A percentile compares a stretch with the other conserved stretches of the same genome.
Evolutionary conservation across 768 basidiomycete genomes (phyloP).

Genomic region (Boletus rubescentipes): DNA sequence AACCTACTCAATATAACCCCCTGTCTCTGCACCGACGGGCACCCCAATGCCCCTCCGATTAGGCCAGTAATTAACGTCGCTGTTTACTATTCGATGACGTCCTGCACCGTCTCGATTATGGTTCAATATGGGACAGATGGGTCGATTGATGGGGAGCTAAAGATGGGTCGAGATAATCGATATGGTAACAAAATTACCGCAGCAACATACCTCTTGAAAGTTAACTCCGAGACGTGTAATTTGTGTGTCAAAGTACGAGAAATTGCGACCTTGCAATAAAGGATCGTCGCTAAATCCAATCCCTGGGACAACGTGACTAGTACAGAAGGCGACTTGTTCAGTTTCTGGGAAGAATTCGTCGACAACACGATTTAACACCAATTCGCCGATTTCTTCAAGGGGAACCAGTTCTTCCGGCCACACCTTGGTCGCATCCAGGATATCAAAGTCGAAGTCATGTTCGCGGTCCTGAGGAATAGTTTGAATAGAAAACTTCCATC

Average conservation of each 20-base stretch:
- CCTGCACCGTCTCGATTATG: conserved; percentile 61
- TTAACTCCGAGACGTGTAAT: conserved; percentile 78
- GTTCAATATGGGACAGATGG: conserved; percentile 73
- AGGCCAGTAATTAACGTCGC: conserved; percentile 76
- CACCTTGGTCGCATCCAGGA: conserved; percentile 84
- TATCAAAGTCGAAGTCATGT: conserved; percentile 83
- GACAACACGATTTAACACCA: conserved; percentile 61
- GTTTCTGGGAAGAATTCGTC: conserved; percentile 84
- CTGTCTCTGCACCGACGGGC: conserved; percentile 49
- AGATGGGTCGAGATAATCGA: neutral
- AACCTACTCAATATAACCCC: conserved; percentile 59
- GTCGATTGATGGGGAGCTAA: conserved; percentile 80
- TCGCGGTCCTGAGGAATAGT: conserved; percentile 67
- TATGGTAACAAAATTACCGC: neutral
- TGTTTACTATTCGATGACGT: conserved; percentile 57
- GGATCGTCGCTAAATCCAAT: conserved; percentile 78
- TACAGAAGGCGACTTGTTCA: conserved; percentile 91
- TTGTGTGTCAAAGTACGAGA: conserved; percentile 87
- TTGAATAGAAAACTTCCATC: conserved; percentile 73
- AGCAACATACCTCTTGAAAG: conserved; percentile 57
- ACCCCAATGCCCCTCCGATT: conserved; percentile 58
- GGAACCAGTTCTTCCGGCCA: conserved; percentile 85
- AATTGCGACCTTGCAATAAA: conserved; percentile 80
- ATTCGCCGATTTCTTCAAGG: conserved; percentile 71
- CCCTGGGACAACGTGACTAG: conserved; percentile 55